Evolutionary conservation across 2,329 filamentous ascomycete genomes (phyloP).

Genomic region (Falciphora oryzae): DNA sequence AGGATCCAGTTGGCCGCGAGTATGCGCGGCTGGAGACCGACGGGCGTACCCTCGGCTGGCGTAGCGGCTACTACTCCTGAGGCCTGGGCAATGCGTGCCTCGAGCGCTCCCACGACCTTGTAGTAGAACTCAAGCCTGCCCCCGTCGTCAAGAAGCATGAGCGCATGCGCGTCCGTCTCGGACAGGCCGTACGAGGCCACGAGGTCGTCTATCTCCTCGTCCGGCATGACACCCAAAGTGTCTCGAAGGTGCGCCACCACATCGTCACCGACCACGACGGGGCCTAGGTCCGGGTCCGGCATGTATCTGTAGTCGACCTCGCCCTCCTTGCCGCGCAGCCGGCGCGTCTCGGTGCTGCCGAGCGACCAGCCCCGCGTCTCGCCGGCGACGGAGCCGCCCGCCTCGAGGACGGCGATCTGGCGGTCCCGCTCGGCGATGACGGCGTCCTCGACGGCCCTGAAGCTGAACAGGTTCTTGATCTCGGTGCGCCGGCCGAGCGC

Average conservation of each 20-base stretch:
- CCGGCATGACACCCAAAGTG: conserved; percentile 66
- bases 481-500: conserved; percentile 80
- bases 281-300: conserved; percentile 87
- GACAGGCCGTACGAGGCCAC: conserved; percentile 61
- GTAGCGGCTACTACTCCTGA: neutral
- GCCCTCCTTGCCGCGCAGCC: conserved; percentile 86
- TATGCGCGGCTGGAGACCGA: conserved; percentile 27
- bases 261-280: conserved; percentile 67
- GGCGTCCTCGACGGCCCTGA: conserved; percentile 92
- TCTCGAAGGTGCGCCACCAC: conserved; percentile 58
- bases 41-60: conserved; percentile 23
- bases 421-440: conserved; percentile 86
- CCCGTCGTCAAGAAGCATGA: conserved; percentile 73
- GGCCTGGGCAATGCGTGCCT: conserved; percentile 17
- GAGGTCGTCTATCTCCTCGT: conserved; percentile 60
- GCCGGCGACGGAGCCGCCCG: conserved; percentile 67
- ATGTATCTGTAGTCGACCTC: conserved; percentile 98
- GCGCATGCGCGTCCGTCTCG: conserved; percentile 74
- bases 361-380: conserved; percentile 94
- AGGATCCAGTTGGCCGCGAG: conserved; percentile 62
- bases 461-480: conserved; percentile 94
- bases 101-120: conserved; percentile 50
- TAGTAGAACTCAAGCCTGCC: conserved; percentile 78
- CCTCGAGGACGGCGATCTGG: conserved; percentile 75
- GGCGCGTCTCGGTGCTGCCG: conserved; percentile 72